A percentile compares a stretch with the other conserved stretches of the same genome.
These are phyloP conservation scores for Sporobolomyces phaffii DNA, from an alignment of 768 basidiomycete species.

Conservation along the genomic window DNA sequence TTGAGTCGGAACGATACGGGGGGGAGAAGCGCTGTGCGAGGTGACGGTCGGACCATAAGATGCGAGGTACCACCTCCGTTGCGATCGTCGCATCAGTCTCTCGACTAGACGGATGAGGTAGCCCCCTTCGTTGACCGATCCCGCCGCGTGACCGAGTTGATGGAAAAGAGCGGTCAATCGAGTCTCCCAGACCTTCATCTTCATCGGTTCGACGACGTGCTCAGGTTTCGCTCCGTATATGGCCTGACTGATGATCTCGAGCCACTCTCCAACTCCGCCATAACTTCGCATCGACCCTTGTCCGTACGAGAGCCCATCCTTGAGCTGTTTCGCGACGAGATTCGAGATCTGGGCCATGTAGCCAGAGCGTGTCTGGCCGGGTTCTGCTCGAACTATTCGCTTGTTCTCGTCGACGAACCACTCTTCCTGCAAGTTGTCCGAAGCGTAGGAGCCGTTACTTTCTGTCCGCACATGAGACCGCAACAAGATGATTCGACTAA, in stretches of 20 bases:
- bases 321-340: slow-evolving; percentile 34
- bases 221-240: slow-evolving; percentile 24
- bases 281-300: slow-evolving; percentile 43
- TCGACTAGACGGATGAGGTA: slow-evolving; percentile 53
- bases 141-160: slow-evolving; percentile 39
- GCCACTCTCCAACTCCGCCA: slow-evolving; percentile 48
- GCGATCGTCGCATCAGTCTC: slow-evolving; percentile 50
- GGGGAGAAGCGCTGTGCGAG: not conserved
- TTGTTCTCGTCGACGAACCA: slow-evolving; percentile 24
- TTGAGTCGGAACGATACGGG: slow-evolving; percentile 8
- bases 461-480: no score
- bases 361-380: not conserved
- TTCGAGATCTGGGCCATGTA: slow-evolving; percentile 36
- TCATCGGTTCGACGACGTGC: not conserved
- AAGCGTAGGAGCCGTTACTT: no score
- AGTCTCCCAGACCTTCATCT: not conserved
- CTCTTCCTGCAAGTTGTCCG: slow-evolving; percentile 4
- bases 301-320: slow-evolving; percentile 42
- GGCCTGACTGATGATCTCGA: slow-evolving; percentile 44
- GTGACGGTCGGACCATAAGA: slow-evolving; percentile 45
- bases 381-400: not conserved
- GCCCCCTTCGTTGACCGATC: slow-evolving; percentile 48
- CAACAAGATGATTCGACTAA: no score
- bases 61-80: slow-evolving; percentile 51
- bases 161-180: slow-evolving; percentile 29